Conservation (phyloP, 208 protist genomes). For the Leptomonas pyrrhocoris region DNA sequence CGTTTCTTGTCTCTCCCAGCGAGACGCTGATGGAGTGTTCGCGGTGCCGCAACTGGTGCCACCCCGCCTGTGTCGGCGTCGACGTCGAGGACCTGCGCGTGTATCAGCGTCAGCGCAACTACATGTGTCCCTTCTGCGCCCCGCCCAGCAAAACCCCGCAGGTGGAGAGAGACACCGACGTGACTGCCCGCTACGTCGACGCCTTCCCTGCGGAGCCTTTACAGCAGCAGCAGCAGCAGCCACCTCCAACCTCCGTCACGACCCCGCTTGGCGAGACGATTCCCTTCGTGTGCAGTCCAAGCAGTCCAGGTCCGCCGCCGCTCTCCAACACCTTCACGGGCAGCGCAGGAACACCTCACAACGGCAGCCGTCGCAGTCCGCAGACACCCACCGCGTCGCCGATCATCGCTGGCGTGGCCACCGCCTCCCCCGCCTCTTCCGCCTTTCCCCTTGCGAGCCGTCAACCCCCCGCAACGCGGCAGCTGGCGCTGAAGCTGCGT, state of each 20-base stretch:
- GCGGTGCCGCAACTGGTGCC: slow-evolving; percentile 72
- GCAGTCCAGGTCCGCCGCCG: slow-evolving; percentile 3
- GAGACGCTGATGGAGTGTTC: slow-evolving; percentile 75
- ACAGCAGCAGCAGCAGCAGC: background rate
- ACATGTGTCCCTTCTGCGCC: slow-evolving; percentile 68
- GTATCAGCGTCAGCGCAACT: slow-evolving; percentile 37
- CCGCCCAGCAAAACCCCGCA: background rate
- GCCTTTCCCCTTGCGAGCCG: slow-evolving; percentile 14
- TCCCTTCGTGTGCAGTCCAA: slow-evolving; percentile 4
- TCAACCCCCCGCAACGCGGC: slow-evolving; percentile 50
- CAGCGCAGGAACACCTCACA: background rate
- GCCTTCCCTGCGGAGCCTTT: background rate
- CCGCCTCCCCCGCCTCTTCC: slow-evolving; percentile 5
- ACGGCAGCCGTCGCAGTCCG: background rate
- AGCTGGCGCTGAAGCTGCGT: slow-evolving; percentile 60
- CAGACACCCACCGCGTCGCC: background rate
- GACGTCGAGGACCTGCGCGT: slow-evolving; percentile 55
- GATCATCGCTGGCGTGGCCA: slow-evolving; percentile 9
- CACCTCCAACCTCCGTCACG: slow-evolving; percentile 14
- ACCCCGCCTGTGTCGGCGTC: slow-evolving; percentile 78
- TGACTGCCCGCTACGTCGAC: background rate
- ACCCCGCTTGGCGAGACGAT: slow-evolving; percentile 30
- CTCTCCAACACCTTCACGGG: background rate
- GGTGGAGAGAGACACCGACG: background rate
- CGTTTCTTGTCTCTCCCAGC: slow-evolving; percentile 58